Evolutionary conservation across 148 eudicot genomes (phyloP).

Genomic region (Diospyros lotus): DNA sequence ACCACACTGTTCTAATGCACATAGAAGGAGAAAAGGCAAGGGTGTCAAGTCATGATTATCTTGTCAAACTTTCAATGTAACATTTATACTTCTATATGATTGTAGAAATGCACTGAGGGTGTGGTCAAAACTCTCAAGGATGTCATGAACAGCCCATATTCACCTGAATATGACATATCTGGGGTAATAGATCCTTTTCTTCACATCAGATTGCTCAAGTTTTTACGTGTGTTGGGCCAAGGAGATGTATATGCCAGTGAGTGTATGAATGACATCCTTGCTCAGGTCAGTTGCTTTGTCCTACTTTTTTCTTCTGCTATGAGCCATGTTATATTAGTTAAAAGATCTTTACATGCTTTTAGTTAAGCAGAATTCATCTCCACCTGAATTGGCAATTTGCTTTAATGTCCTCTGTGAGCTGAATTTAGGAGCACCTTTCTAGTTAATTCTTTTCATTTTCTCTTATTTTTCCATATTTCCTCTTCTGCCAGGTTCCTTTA

Average conservation of each 20-base stretch:
- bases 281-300: slow-evolving; percentile 62
- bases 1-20: not conserved
- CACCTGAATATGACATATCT: slow-evolving; percentile 91
- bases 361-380: no score
- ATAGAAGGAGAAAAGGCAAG: not conserved
- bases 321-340: not conserved
- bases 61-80: not conserved
- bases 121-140: slow-evolving; percentile 85
- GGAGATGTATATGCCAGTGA: slow-evolving; percentile 99
- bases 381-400: not conserved
- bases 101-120: slow-evolving; percentile 86
- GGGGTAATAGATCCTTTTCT: slow-evolving; percentile 97
- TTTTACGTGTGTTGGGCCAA: slow-evolving; percentile 79
- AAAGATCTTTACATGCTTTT: not conserved
- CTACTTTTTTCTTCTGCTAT: slow-evolving; percentile 9
- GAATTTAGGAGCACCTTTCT: not conserved
- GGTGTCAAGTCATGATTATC: not conserved
- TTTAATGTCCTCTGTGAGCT: no score
- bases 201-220: slow-evolving; percentile 77
- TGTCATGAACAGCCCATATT: slow-evolving; percentile 88
- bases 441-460: not conserved
- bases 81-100: slow-evolving; percentile 16
- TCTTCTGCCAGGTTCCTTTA: not conserved
- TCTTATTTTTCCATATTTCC: slow-evolving; percentile 3
- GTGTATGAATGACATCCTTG: slow-evolving; percentile 93